phyloP scores from a whole-genome alignment of 768 basidiomycete genomes.

The Auriscalpium orientale region DNA sequence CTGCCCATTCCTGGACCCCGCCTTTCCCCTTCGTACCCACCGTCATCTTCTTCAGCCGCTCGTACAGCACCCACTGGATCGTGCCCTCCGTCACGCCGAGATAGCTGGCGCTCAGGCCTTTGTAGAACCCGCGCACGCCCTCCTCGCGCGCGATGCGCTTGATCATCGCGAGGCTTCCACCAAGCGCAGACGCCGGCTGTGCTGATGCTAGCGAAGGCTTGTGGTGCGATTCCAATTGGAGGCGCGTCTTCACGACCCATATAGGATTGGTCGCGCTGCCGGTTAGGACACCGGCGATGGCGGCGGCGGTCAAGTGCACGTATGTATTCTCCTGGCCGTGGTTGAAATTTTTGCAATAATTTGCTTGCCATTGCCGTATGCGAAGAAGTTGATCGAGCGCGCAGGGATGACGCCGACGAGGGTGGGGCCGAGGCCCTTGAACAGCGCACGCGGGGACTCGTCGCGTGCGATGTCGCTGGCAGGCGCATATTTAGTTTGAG shows the following conservation, averaged over 20 bases:
- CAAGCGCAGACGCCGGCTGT: constrained; percentile 27
- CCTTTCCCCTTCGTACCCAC: constrained; percentile 46
- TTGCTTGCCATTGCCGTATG: constrained; percentile 94
- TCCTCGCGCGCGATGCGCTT: constrained; percentile 72
- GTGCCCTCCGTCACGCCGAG: constrained; percentile 93
- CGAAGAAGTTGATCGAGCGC: constrained; percentile 95
- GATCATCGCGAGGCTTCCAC: constrained; percentile 55
- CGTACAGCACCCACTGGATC: constrained; percentile 97
- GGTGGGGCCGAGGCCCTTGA: constrained; percentile 92
- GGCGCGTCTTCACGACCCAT: constrained; percentile 97
- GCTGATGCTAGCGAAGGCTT: background rate
- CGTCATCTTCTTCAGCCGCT: constrained; percentile 74
- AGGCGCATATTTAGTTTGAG: background rate
- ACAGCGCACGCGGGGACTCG: constrained; percentile 84
- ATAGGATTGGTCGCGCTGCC: constrained; percentile 94
- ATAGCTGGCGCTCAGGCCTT: constrained; percentile 90
- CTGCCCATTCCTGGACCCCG: constrained; percentile 58
- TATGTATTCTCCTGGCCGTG: constrained; percentile 71
- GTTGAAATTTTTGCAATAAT: constrained; percentile 82
- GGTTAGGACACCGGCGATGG: constrained; percentile 78
- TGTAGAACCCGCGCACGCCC: constrained; percentile 86
- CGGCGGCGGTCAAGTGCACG: constrained; percentile 83
- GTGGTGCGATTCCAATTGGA: constrained; percentile 58
- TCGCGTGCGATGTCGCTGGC: constrained; percentile 79
- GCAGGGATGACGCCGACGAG: constrained; percentile 94